Evolutionary conservation across 495 filamentous ascomycete genomes (phyloP), one percentile per base, ranked within the genome.

Genomic region (Xylaria venustula): DNA sequence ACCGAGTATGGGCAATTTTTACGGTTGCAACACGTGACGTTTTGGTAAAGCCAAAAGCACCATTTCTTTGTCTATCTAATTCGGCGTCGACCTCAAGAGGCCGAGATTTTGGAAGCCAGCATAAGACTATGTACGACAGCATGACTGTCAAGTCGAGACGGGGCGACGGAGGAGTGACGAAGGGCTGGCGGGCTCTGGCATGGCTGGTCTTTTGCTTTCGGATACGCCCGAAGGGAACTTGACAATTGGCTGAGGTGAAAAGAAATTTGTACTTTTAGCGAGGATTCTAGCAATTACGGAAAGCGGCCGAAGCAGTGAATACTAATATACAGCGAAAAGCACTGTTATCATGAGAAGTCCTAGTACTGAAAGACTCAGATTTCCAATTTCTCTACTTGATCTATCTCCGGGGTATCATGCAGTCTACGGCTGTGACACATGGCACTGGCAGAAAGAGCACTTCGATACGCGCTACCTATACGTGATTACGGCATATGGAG

Each of bases 71-170:
- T 62, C 61, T 71, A 67, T 51, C 49, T 65, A 67, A 58, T 55
- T 65, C 54, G 52, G 48, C 47, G 37, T 47, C 37, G 37, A 23
- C 57, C 46, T 64, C 54, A 61, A 52, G 44, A 58, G 62, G 51
- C 40, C 54, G 48, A 47, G 23, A 61, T 69, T 67, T 69, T 65
- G 64, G 66, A 58, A 61, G 54, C 49, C 23, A 68, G 55, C 64
- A 65, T 67, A 71, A 64, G 64, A 61, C 60, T 71, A 69, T 71
- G 67, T 71, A 69, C 66, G 67, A 61, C 49, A 52, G 50, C 26
- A 61, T 41, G 50, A 60, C 49, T 5, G 49, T 40, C 37, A 45
- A 46, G 58, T 28, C 34, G 28, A 34, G 36, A 41, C 34, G 36
- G 36, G 34, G 22, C 25, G 36, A 36, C n/a, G 22, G 40, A n/a